Conservation (phyloP, 1,284 basidiomycete genomes). For the Trametes versicolor region DNA sequence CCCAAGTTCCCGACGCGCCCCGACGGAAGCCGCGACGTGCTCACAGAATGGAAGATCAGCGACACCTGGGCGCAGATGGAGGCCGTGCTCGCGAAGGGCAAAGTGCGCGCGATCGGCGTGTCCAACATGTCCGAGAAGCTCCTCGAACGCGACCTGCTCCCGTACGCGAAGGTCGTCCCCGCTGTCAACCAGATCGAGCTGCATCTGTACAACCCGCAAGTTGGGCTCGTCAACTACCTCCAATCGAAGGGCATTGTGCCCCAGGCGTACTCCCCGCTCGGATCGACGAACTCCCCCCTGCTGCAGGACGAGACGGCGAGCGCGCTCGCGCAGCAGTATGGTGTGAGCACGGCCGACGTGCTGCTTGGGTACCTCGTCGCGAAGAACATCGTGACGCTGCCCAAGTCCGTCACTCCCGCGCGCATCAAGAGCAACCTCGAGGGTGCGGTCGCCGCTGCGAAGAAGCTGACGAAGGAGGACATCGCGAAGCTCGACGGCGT, state of each 20-base stretch:
- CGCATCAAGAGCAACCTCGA: slow-evolving; percentile 79
- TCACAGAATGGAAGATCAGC: slow-evolving; percentile 68
- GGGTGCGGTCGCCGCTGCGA: slow-evolving; percentile 58
- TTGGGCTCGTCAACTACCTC: slow-evolving; percentile 74
- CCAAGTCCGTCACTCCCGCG: slow-evolving; percentile 80
- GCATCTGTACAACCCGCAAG: slow-evolving; percentile 83
- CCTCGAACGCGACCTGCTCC: slow-evolving; percentile 51
- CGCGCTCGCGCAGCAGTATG: slow-evolving; percentile 72
- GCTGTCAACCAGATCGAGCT: slow-evolving; percentile 73
- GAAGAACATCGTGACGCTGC: slow-evolving; percentile 73
- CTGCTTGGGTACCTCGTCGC: slow-evolving; percentile 76
- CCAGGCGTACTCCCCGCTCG: slow-evolving; percentile 88
- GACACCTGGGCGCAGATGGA: slow-evolving; percentile 91
- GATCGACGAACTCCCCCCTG: slow-evolving; percentile 78
- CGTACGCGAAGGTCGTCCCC: slow-evolving; percentile 59
- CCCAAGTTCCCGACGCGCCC: slow-evolving; percentile 72
- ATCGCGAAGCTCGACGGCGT: slow-evolving; percentile 71
- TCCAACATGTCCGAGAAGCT: slow-evolving; percentile 65
- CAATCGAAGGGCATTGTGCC: slow-evolving; percentile 75
- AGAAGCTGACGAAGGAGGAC: slow-evolving; percentile 67
- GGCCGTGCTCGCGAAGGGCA: slow-evolving; percentile 70
- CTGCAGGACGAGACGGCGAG: slow-evolving; percentile 72
- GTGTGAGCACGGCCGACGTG: slow-evolving; percentile 67
- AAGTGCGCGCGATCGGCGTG: slow-evolving; percentile 66
- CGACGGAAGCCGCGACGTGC: slow-evolving; percentile 75